phyloP scores from a whole-genome alignment of 129 eudicot genomes.

The Escallonia rubra region DNA sequence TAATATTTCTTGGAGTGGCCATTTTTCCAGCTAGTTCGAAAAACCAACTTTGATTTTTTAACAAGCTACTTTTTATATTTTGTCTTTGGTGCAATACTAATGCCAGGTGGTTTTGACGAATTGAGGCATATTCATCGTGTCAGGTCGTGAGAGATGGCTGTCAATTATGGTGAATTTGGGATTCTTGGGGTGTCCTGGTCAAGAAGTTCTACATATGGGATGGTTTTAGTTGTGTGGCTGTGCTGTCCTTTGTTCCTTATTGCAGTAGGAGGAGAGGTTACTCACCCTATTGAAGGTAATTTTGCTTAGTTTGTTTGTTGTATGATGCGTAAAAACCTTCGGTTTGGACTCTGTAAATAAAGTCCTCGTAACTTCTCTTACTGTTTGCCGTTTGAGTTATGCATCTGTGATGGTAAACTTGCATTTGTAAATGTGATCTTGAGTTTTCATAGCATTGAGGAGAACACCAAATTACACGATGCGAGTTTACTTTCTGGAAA shows the following conservation, averaged over 20 bases:
- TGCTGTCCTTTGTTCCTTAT: slow-evolving; percentile 38
- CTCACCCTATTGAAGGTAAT: slow-evolving; percentile 68
- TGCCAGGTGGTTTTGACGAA: slow-evolving; percentile 22
- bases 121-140: slow-evolving; percentile 4
- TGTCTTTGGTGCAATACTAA: slow-evolving; percentile 10
- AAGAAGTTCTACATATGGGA: slow-evolving; percentile 18
- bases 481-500: neutral
- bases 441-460: no score
- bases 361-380: neutral
- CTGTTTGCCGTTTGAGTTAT: neutral
- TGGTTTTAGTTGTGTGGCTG: slow-evolving; percentile 22
- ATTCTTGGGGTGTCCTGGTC: slow-evolving; percentile 23
- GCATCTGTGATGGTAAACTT: neutral
- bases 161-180: slow-evolving; percentile 15
- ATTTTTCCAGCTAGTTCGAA: neutral
- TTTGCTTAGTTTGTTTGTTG: neutral
- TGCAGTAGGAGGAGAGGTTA: slow-evolving; percentile 35
- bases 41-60: no score
- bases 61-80: neutral
- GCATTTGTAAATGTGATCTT: neutral
- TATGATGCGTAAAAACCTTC: neutral
- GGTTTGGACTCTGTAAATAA: neutral
- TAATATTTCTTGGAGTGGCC: neutral
- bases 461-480: no score
- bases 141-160: slow-evolving; percentile 23